Evolutionary conservation across 768 basidiomycete genomes (phyloP).

Genomic region (Astraeus odoratus): DNA sequence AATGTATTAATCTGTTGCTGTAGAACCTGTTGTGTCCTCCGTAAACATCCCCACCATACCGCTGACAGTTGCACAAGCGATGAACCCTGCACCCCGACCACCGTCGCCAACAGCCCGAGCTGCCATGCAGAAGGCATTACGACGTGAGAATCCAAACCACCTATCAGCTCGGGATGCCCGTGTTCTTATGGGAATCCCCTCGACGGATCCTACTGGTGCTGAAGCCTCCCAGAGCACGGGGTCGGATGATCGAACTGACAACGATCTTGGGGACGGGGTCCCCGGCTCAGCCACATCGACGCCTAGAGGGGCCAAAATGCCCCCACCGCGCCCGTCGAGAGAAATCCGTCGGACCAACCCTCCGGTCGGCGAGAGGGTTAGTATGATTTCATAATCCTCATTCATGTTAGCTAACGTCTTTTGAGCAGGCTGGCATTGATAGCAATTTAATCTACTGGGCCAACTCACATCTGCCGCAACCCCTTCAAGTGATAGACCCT

Average conservation of each 20-base stretch:
- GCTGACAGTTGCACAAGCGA: conserved; percentile 87
- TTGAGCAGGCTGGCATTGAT: conserved; percentile 32
- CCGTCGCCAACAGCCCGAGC: conserved; percentile 86
- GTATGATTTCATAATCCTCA: conserved; percentile 5
- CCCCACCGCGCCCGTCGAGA: conserved; percentile 64
- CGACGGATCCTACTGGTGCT: conserved; percentile 16
- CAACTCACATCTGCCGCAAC: conserved; percentile 70
- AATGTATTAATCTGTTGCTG: not conserved
- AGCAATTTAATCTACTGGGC: conserved; percentile 77
- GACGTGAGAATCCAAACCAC: conserved; percentile 79
- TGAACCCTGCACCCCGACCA: conserved; percentile 93
- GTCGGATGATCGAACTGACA: conserved; percentile 30
- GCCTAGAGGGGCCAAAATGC: conserved; percentile 11
- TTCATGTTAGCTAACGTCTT: conserved; percentile 4
- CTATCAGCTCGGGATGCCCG: conserved; percentile 75
- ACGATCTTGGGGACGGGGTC: conserved; percentile 14
- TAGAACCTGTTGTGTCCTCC: conserved; percentile 92
- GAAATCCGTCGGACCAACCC: conserved; percentile 45
- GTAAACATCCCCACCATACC: conserved; percentile 97
- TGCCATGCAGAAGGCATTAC: conserved; percentile 80
- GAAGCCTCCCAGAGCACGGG: too few species aligned
- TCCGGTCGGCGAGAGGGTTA: conserved; percentile 18
- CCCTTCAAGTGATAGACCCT: conserved; percentile 48
- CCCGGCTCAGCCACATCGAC: conserved; percentile 13
- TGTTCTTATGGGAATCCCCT: conserved; percentile 59